Percentiles rank a stretch among this genome's conserved stretches.
These are phyloP conservation scores for Baeospora myosura DNA, from an alignment of 1,284 basidiomycete genomes.

Conservation along the genomic window DNA sequence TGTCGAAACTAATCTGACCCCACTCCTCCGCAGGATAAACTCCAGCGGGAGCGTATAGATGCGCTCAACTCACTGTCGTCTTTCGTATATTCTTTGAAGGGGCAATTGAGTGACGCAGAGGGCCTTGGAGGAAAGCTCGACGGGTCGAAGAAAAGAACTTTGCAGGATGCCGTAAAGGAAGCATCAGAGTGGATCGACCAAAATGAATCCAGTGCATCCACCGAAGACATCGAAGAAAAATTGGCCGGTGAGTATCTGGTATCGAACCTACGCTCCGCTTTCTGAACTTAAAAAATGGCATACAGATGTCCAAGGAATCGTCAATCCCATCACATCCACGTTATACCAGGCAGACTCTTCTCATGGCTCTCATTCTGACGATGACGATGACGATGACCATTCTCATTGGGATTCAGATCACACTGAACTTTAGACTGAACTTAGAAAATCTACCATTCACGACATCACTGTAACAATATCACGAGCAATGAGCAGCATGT, in stretches of 20 bases:
- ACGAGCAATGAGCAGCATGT: too few relatives aligned
- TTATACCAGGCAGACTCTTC: slow-evolving; percentile 14
- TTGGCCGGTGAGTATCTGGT: slow-evolving; percentile 20
- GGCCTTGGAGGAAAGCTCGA: slow-evolving; percentile 56
- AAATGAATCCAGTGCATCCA: slow-evolving; percentile 19
- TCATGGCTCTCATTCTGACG: not conserved
- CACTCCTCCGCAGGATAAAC: slow-evolving; percentile 7
- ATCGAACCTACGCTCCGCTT: not conserved
- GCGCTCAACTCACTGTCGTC: slow-evolving; percentile 67
- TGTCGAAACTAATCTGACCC: not conserved
- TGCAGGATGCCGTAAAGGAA: slow-evolving; percentile 59
- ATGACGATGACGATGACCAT: not conserved
- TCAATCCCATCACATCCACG: slow-evolving; percentile 20
- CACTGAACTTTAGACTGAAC: too few relatives aligned
- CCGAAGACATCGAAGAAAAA: slow-evolving; percentile 25
- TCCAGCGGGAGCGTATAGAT: slow-evolving; percentile 42
- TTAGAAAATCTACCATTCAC: too few relatives aligned
- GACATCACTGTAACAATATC: too few relatives aligned
- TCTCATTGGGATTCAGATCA: not conserved
- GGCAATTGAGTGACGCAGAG: slow-evolving; percentile 56
- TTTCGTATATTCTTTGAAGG: slow-evolving; percentile 74
- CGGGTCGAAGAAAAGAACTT: slow-evolving; percentile 44
- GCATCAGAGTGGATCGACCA: slow-evolving; percentile 22
- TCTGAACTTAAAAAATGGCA: not conserved
- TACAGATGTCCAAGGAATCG: slow-evolving; percentile 19